Conservation (phyloP, 2,329 filamentous ascomycete genomes). For the Ascochyta fabae region DNA sequence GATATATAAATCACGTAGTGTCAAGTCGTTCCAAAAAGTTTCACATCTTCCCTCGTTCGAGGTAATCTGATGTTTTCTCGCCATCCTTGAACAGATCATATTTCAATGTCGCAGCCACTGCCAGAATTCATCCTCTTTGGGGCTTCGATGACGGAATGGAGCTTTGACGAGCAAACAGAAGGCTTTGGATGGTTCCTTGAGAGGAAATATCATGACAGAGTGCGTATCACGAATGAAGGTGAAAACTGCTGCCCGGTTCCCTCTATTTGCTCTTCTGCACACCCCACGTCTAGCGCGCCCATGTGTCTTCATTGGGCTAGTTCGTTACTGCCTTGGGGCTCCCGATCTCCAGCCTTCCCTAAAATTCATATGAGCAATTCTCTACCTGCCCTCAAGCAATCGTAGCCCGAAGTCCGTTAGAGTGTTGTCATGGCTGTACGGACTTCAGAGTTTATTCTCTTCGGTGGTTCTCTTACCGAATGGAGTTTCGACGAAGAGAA, state of each 20-base stretch:
- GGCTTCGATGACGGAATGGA: conserved; percentile 37
- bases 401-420: too few relatives aligned
- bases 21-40: too few relatives aligned
- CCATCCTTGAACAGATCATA: neutral
- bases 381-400: too few relatives aligned
- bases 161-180: conserved; percentile 33
- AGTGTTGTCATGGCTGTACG: neutral
- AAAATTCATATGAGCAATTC: neutral
- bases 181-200: conserved; percentile 39
- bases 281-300: neutral
- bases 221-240: neutral
- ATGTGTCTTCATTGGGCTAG: neutral
- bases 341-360: too few relatives aligned
- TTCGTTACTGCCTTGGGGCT: neutral
- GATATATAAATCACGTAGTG: neutral
- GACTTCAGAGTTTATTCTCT: conserved; percentile 41
- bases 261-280: neutral
- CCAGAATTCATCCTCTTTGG: neutral
- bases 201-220: conserved; percentile 31
- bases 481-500: conserved; percentile 39
- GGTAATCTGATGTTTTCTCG: neutral
- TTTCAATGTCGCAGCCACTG: neutral
- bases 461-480: conserved; percentile 45
- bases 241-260: neutral
- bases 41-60: neutral